These are phyloP conservation scores for Neurospora sp. DNA, from an alignment of 495 filamentous ascomycete species.

Conservation along the genomic window DNA sequence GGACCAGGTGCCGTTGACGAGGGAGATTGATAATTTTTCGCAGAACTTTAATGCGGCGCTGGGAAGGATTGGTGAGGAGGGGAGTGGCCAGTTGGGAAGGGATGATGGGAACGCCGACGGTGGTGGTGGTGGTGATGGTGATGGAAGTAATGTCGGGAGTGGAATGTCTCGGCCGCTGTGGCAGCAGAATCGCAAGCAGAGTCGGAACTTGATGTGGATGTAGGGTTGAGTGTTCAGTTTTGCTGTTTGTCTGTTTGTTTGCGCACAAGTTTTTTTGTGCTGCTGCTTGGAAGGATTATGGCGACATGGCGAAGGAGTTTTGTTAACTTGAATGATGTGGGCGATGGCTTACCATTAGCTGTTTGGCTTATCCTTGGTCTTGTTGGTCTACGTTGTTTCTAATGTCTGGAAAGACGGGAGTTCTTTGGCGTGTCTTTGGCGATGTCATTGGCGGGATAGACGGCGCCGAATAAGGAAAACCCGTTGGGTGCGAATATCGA, in stretches of 20 bases:
- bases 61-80: constrained; percentile 32
- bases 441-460: not conserved
- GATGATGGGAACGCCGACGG: not conserved
- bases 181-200: constrained; percentile 40
- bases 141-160: not conserved
- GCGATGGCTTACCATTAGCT: not conserved
- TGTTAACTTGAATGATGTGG: not conserved
- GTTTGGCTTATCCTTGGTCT: not conserved
- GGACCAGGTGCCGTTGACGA: constrained; percentile 23
- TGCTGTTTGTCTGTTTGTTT: not conserved
- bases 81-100: not conserved
- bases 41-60: constrained; percentile 26
- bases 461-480: not conserved
- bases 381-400: not conserved
- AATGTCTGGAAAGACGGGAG: not conserved
- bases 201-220: constrained; percentile 38
- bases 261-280: not conserved
- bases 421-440: not conserved
- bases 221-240: constrained; percentile 11
- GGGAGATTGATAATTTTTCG: constrained; percentile 34
- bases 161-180: constrained; percentile 24
- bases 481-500: not conserved
- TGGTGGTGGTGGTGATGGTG: constrained; percentile 2
- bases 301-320: not conserved
- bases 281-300: not conserved